A percentile compares a stretch with the other conserved stretches of the same genome.
Conservation (phyloP, 1,284 basidiomycete species). For the Takashimella tepidaria region DNA sequence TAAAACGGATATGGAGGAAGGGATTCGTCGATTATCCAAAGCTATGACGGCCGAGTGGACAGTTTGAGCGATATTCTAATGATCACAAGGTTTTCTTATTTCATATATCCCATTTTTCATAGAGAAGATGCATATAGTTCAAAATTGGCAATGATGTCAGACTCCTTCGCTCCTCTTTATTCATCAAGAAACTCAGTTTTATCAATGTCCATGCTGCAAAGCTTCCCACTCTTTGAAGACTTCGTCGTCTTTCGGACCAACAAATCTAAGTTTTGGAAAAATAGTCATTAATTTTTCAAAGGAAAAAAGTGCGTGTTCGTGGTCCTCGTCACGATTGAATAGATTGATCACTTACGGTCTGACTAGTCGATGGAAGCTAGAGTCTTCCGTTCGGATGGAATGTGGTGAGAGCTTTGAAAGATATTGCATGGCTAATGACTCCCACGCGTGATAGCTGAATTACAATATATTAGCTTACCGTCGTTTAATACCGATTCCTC, state of each 20-base stretch:
- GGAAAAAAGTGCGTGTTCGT: neutral
- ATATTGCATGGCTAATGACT: conserved; percentile 46
- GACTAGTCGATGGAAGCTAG: conserved; percentile 46
- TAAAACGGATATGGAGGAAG: conserved; percentile 19
- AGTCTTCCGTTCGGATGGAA: conserved; percentile 34
- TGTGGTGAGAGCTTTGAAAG: conserved; percentile 37
- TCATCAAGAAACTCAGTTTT: too few species aligned
- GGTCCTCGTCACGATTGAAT: neutral
- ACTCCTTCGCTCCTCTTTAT: too few species aligned
- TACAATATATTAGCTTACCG: too few species aligned
- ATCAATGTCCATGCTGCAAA: conserved; percentile 4
- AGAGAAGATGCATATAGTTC: too few species aligned
- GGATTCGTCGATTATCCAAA: conserved; percentile 16
- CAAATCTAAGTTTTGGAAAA: conserved; percentile 27
- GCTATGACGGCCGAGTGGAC: conserved; percentile 17
- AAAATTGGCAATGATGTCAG: too few species aligned
- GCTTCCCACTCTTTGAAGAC: conserved; percentile 21
- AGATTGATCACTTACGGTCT: conserved; percentile 31
- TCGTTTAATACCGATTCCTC: neutral
- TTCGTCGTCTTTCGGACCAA: conserved; percentile 35
- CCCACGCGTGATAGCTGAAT: conserved; percentile 50
- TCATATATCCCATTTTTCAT: too few species aligned
- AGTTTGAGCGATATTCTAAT: neutral
- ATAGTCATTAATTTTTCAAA: too few species aligned
- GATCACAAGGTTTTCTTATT: too few species aligned